phyloP scores from a whole-genome alignment of 2,329 filamentous ascomycete species.

The Alternaria burnsii region DNA sequence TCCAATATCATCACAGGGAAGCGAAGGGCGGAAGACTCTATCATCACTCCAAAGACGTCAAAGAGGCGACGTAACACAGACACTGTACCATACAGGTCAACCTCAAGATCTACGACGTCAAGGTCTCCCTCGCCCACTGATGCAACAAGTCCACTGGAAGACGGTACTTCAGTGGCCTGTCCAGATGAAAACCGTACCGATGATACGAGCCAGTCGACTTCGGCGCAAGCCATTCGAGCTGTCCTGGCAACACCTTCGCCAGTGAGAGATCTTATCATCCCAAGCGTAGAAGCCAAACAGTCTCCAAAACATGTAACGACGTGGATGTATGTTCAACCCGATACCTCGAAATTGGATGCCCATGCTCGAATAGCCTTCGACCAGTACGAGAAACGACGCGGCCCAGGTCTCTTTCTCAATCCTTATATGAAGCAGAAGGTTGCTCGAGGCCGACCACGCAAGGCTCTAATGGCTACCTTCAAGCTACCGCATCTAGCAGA shows the following conservation, averaged over 20 bases:
- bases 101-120: not conserved
- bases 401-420: constrained; percentile 55
- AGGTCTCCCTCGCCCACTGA: not conserved
- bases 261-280: not conserved
- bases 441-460: constrained; percentile 53
- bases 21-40: constrained; percentile 9
- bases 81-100: not conserved
- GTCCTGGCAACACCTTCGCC: not conserved
- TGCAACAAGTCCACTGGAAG: too few species aligned
- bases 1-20: constrained; percentile 6
- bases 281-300: constrained; percentile 2
- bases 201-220: not conserved
- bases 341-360: constrained; percentile 8
- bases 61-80: constrained; percentile 16
- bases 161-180: not conserved
- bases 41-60: not conserved
- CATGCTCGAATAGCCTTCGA: constrained; percentile 33
- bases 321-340: constrained; percentile 5
- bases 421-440: constrained; percentile 53
- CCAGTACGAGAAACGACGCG: constrained; percentile 39
- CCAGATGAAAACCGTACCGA: not conserved
- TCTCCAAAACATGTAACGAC: not conserved
- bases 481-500: constrained; percentile 47
- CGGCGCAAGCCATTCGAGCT: not conserved
- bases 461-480: constrained; percentile 55